A percentile compares a stretch with the other conserved stretches of the same genome.
Evolutionary conservation across 305 asterid genomes (phyloP).

Genomic region (Solanum hybrid): DNA sequence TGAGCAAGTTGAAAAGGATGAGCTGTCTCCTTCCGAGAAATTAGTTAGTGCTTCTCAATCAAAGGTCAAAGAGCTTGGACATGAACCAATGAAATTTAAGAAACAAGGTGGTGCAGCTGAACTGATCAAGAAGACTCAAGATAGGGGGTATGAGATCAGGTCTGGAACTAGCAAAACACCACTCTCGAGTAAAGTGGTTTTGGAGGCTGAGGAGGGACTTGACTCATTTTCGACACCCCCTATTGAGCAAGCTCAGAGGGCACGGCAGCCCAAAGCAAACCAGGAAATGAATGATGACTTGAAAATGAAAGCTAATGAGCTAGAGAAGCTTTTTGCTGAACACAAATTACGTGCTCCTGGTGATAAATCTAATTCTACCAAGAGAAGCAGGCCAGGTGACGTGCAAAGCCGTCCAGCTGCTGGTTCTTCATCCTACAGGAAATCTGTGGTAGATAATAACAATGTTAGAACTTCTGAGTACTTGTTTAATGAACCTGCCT

Average conservation of each 20-base stretch:
- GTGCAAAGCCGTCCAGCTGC: slow-evolving; percentile 32
- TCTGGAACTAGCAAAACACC: slow-evolving; percentile 20
- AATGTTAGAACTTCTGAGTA: slow-evolving; percentile 23
- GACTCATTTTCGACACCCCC: slow-evolving; percentile 48
- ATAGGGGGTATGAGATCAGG: slow-evolving; percentile 27
- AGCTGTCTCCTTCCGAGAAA: slow-evolving; percentile 26
- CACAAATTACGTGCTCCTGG: slow-evolving; percentile 71
- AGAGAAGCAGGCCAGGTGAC: slow-evolving; percentile 46
- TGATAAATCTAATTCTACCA: slow-evolving; percentile 46
- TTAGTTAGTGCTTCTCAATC: slow-evolving; percentile 23
- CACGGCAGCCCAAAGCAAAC: slow-evolving; percentile 65
- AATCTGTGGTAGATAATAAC: slow-evolving; percentile 31
- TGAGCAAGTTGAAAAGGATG: slow-evolving; percentile 33
- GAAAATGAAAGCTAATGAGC: slow-evolving; percentile 81
- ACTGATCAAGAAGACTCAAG: slow-evolving; percentile 33
- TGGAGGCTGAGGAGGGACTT: slow-evolving; percentile 36
- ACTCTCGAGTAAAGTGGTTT: slow-evolving; percentile 29
- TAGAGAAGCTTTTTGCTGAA: slow-evolving; percentile 85
- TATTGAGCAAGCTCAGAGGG: slow-evolving; percentile 51
- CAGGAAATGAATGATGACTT: slow-evolving; percentile 83
- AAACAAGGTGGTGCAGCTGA: slow-evolving; percentile 39
- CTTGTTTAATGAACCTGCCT: slow-evolving; percentile 29
- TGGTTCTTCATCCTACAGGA: slow-evolving; percentile 21
- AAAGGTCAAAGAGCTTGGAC: slow-evolving; percentile 44
- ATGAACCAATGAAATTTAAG: slow-evolving; percentile 32